A percentile compares a stretch with the other conserved stretches of the same genome.
These are phyloP conservation scores for Yarrowia divulgata DNA, from an alignment of 805 yeast genomes.

Conservation along the genomic window DNA sequence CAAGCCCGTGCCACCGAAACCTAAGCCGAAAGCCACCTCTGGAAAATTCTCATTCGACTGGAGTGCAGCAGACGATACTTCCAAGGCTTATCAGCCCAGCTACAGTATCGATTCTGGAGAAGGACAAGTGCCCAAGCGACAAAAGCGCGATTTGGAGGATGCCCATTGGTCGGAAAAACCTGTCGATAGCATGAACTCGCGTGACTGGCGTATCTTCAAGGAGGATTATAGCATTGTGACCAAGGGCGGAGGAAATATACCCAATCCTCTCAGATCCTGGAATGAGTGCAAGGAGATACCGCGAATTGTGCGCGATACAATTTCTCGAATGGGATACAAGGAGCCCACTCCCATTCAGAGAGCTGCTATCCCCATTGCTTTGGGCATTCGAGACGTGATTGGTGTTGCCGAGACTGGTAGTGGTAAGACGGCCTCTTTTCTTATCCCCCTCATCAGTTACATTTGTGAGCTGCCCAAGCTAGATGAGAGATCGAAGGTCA, in stretches of 20 bases:
- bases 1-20: background rate
- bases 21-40: constrained; percentile 3
- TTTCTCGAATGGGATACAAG: constrained; percentile 53
- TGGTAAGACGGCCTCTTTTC: constrained; percentile 88
- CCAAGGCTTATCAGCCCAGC: constrained; percentile 55
- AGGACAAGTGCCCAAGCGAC: constrained; percentile 34
- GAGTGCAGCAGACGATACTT: constrained; percentile 73
- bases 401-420: constrained; percentile 98
- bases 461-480: constrained; percentile 58
- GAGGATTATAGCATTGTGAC: constrained; percentile 76
- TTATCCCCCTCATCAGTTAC: constrained; percentile 72
- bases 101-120: constrained; percentile 47
- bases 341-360: constrained; percentile 92
- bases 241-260: constrained; percentile 55
- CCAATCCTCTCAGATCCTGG: constrained; percentile 79
- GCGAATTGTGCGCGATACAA: constrained; percentile 49
- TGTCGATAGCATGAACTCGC: constrained; percentile 66
- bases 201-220: constrained; percentile 90
- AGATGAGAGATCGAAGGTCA: constrained; percentile 56
- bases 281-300: constrained; percentile 62
- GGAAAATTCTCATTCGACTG: constrained; percentile 69
- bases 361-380: constrained; percentile 79
- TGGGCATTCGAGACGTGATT: constrained; percentile 67
- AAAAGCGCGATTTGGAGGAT: constrained; percentile 42
- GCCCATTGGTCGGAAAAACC: constrained; percentile 75